Conservation (phyloP, 257 asterid species). For the Nicotiana attenuata region DNA sequence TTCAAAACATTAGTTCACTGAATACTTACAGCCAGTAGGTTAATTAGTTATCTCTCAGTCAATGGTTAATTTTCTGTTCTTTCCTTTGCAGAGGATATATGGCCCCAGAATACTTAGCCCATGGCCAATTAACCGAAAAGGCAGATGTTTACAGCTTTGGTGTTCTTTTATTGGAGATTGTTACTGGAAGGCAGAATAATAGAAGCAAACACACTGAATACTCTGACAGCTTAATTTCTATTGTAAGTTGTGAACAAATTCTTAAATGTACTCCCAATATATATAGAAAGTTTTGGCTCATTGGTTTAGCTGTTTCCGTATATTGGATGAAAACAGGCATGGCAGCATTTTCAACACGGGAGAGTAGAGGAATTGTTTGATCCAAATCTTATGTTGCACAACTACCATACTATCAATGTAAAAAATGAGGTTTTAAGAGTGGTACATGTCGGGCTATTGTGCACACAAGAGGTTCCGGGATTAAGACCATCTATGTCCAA, state of each 20-base stretch:
- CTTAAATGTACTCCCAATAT: not conserved
- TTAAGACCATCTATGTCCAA: too few relatives aligned
- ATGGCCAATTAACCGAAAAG: conserved; percentile 57
- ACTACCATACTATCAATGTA: too few relatives aligned
- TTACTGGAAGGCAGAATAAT: conserved; percentile 25
- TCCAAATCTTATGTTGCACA: too few relatives aligned
- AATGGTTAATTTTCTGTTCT: not conserved
- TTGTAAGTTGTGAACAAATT: conserved; percentile 33
- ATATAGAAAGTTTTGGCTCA: not conserved
- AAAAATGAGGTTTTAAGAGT: too few relatives aligned
- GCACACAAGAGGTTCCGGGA: too few relatives aligned
- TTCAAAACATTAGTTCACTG: not conserved
- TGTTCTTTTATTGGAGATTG: conserved; percentile 21
- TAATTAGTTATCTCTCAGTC: not conserved
- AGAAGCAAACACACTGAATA: conserved; percentile 21
- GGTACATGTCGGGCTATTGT: too few relatives aligned
- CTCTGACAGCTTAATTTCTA: conserved; percentile 43
- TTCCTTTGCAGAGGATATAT: conserved; percentile 51
- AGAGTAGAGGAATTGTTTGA: conserved; percentile 36
- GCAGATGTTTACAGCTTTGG: conserved; percentile 46
- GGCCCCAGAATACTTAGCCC: conserved; percentile 71
- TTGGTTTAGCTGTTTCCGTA: not conserved
- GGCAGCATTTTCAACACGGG: conserved; percentile 55
- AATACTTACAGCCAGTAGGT: not conserved
- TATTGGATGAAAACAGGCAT: conserved; percentile 30